phyloP scores from a whole-genome alignment of 495 filamentous ascomycete species.

The Penicillium atrosanguineum region DNA sequence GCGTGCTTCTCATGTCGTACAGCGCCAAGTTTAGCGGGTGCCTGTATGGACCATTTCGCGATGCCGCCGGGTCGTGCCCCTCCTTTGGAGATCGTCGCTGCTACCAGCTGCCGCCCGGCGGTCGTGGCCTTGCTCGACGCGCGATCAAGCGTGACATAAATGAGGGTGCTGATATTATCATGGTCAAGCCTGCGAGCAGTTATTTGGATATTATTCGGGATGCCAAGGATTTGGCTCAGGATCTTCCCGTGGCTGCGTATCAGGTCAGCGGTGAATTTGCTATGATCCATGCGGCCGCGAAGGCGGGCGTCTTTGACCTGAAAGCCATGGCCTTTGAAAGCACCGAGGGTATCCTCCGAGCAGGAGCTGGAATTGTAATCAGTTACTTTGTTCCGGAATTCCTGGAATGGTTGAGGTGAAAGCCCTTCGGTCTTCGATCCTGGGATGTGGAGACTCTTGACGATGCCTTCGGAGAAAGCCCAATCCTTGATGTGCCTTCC shows the following conservation, averaged over 20 bases:
- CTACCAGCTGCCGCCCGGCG: slow-evolving; percentile 93
- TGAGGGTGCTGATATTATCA: slow-evolving; percentile 96
- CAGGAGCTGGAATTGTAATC: slow-evolving; percentile 87
- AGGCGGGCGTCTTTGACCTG: slow-evolving; percentile 96
- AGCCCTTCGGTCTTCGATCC: background rate
- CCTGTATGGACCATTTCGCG: slow-evolving; percentile 94
- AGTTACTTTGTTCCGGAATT: slow-evolving; percentile 95
- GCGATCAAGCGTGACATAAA: slow-evolving; percentile 86
- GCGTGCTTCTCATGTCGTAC: slow-evolving; percentile 91
- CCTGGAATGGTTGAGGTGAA: slow-evolving; percentile 68
- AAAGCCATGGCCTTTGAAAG: slow-evolving; percentile 94
- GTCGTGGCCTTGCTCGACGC: slow-evolving; percentile 86
- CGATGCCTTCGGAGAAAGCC: slow-evolving; percentile 2
- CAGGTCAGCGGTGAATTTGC: slow-evolving; percentile 97
- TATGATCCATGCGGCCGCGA: slow-evolving; percentile 95
- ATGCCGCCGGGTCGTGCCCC: slow-evolving; percentile 88
- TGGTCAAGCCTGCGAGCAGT: slow-evolving; percentile 95
- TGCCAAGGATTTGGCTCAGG: slow-evolving; percentile 86
- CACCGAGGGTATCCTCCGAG: slow-evolving; percentile 87
- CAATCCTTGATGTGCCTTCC: background rate
- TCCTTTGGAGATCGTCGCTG: slow-evolving; percentile 93
- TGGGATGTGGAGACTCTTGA: background rate
- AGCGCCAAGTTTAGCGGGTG: slow-evolving; percentile 96
- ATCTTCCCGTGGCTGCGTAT: slow-evolving; percentile 91
- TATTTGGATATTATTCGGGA: slow-evolving; percentile 96